Base-by-base conservation (phyloP, 169 alveolate genomes). In the Eimeria tenella region DNA sequence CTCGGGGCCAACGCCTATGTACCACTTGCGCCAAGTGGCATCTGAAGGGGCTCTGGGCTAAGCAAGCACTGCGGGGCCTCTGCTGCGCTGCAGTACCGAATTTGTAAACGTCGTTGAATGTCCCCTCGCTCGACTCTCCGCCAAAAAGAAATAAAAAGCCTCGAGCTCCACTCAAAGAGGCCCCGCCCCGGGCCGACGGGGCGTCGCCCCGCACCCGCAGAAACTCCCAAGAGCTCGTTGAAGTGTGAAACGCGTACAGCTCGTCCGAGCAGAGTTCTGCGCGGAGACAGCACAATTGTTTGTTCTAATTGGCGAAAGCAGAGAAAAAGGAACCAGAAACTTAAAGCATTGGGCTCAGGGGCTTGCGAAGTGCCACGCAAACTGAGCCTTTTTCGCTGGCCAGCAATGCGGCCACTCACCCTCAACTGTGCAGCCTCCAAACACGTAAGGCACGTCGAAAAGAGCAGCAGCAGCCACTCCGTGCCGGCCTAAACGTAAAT, bases 181-280 rank as follows among this genome's bases (percentile, higher is more conserved):
- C 94, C 13, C 96, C 96, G 9, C 86, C 94, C 75, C 96, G 19
- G 17, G 95, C 68, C 52, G 91, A 87, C 5, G 96, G 96, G 6
- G 88, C 63, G 52, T 94, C 96, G 11, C 96, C 96, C 21, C 87
- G 62, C 86, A 62, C 49, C 17, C 52, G 52, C 73, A 70, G 70
- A 23, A 17, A 68, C 52, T 81, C 79, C 95, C 95, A 93, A 52
- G 93, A 53, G 68, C 90, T 83, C 6, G 94, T 86, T n/a, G 94
- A n/a, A 0, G 88, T 65, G 42, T 83, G 95, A 63, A 93, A 84
- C 63, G 81, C 87, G 60, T 93, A 56, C n/a, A 93, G 86, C 63
- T 93, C 95, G 65, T 84, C 93, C 21, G 73, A 93, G 42, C 93
- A 93, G 42, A 25, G 81, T 23, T 88, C 95, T 93, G 94, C 10